phyloP scores from a whole-genome alignment of 352 stramenopile genomes.

The Phytophthora sojae region DNA sequence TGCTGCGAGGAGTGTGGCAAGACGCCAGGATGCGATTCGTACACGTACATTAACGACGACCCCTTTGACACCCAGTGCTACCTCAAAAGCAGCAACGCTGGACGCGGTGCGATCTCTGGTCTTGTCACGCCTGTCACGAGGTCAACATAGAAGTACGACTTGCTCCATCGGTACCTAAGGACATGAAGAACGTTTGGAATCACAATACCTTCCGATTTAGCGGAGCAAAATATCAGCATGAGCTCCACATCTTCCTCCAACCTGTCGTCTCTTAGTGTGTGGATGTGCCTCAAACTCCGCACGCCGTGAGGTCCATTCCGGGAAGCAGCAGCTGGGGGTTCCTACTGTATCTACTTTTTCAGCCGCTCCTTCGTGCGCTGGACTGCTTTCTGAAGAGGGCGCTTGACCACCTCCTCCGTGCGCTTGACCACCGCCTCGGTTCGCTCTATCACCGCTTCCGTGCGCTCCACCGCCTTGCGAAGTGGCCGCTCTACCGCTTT shows the following conservation, averaged over 20 bases:
- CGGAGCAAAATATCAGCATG: background rate
- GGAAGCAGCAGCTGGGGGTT: background rate
- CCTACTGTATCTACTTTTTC: slow-evolving; percentile 34
- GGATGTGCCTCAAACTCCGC: background rate
- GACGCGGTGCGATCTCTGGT: slow-evolving; percentile 37
- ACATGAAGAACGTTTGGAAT: background rate
- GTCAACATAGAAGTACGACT: background rate
- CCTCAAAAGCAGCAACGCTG: slow-evolving; percentile 32
- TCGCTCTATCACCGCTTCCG: slow-evolving; percentile 36
- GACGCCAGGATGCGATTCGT: slow-evolving; percentile 44
- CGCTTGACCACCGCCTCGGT: slow-evolving; percentile 40
- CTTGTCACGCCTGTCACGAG: slow-evolving; percentile 22
- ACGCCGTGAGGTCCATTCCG: background rate
- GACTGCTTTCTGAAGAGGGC: slow-evolving; percentile 30
- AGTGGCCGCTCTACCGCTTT: slow-evolving; percentile 38
- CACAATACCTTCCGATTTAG: background rate
- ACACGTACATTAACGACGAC: slow-evolving; percentile 54
- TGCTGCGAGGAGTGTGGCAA: slow-evolving; percentile 55
- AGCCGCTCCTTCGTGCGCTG: slow-evolving; percentile 37
- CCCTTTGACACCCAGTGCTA: slow-evolving; percentile 32
- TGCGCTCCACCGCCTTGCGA: slow-evolving; percentile 40
- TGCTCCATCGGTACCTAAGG: background rate
- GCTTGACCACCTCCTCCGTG: slow-evolving; percentile 36
- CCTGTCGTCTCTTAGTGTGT: background rate
- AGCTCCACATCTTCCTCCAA: background rate